Evolutionary conservation across 163 green algal genomes (phyloP).

Genomic region (Scenedesmus sp.): DNA sequence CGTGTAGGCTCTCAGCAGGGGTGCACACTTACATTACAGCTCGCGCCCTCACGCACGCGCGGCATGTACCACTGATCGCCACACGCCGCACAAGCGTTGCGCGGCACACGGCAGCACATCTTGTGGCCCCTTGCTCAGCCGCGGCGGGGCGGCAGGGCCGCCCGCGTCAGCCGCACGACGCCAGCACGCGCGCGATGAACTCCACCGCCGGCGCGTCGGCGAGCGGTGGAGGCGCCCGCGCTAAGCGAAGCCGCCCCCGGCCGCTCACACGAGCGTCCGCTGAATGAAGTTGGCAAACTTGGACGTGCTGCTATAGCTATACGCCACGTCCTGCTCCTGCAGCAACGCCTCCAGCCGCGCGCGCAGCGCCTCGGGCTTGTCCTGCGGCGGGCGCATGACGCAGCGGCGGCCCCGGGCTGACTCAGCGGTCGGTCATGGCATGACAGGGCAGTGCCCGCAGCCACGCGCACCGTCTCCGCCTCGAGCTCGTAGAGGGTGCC

Average conservation of each 20-base stretch:
- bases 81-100: neutral
- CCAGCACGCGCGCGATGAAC: neutral
- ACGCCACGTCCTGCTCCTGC: slow-evolving; percentile 64
- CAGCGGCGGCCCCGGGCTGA: no score
- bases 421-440: no score
- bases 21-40: no score
- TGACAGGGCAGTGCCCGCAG: neutral
- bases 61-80: neutral
- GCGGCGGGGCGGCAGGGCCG: neutral
- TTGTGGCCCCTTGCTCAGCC: neutral
- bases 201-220: neutral
- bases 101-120: neutral
- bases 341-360: slow-evolving; percentile 81
- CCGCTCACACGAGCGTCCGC: slow-evolving; percentile 59
- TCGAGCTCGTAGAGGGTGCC: slow-evolving; percentile 94
- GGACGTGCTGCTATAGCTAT: slow-evolving; percentile 74
- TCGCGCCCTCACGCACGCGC: no score
- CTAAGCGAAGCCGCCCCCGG: no score
- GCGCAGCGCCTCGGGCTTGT: slow-evolving; percentile 73
- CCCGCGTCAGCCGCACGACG: neutral
- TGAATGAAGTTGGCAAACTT: slow-evolving; percentile 95
- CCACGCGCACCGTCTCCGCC: slow-evolving; percentile 81
- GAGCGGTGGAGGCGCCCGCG: no score
- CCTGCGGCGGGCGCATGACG: slow-evolving; percentile 52
- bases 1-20: no score